Evolutionary conservation across 1,284 basidiomycete species (phyloP), one percentile per base, ranked within the genome.

Genomic region (Meira miltonrushii): DNA sequence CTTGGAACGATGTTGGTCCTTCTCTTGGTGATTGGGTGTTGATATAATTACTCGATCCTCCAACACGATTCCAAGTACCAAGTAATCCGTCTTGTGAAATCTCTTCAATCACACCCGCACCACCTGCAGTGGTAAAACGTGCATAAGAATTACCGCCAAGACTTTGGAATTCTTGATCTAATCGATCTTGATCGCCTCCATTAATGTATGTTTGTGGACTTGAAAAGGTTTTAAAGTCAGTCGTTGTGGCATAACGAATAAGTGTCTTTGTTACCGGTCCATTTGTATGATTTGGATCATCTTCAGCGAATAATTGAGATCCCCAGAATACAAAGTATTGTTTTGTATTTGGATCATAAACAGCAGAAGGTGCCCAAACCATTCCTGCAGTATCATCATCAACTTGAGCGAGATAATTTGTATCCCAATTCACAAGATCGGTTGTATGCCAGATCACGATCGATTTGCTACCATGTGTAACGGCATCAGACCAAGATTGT

Each of bases 341-440:
- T 21, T 47, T 9, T n/a, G 12, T 12, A 28, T 9, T 41, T 8
- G 41, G 13, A 33, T 60, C 47, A 40, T 49, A 60, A 12, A 38
- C 13, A 10, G 59, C 59, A 37, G 21, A 33, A 5, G 59, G 59
- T n/a, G 59, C 59, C 59, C 59, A 60, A 10, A 48, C 55, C 37
- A 46, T 59, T 33, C 59, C 59, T 25, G 59, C 59, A 17, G 41
- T 23, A n/a, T 21, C 44, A 46, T 19, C 37, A 12, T 58, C 59
- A 25, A 59, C 37, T 39, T 23, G 19, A 49, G 8, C 43, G 9
- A 60, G 17, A 21, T 17, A 28, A 15, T 55, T 15, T 3, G 23
- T 8, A 12, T 54, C 58, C 64, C 64, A 66, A 25, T 64, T 49
- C 15, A 58, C 59, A 33, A 66, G 46, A 40, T 56, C 62, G 25